These are phyloP conservation scores for Rhodotorula taiwanensis DNA, from an alignment of 768 basidiomycete species.

Conservation along the genomic window DNA sequence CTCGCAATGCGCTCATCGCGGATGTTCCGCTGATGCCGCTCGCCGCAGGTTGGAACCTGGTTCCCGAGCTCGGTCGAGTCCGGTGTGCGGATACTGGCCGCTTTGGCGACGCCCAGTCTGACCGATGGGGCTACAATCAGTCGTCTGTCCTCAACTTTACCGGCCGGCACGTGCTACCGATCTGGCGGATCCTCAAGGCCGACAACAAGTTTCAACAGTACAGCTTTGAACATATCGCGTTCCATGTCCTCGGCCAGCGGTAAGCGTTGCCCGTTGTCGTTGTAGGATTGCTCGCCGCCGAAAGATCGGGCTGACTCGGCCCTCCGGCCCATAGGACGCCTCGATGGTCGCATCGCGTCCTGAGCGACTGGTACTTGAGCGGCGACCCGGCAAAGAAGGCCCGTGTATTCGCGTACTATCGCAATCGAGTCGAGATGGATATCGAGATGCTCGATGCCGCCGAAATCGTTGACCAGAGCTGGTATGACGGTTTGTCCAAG, in stretches of 20 bases:
- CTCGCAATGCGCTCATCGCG: background rate
- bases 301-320: too few species aligned
- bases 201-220: slow-evolving; percentile 73
- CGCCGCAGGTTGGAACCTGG: slow-evolving; percentile 64
- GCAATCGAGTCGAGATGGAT: slow-evolving; percentile 59
- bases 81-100: slow-evolving; percentile 45
- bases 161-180: slow-evolving; percentile 84
- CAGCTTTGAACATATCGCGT: slow-evolving; percentile 81
- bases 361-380: slow-evolving; percentile 66
- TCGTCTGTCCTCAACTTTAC: slow-evolving; percentile 74
- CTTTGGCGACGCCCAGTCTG: slow-evolving; percentile 42
- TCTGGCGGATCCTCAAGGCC: slow-evolving; percentile 84
- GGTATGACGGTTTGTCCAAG: slow-evolving; percentile 53
- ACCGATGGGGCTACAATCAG: slow-evolving; percentile 66
- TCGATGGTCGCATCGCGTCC: slow-evolving; percentile 57
- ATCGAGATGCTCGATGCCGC: slow-evolving; percentile 73
- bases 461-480: slow-evolving; percentile 79
- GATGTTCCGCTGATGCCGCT: background rate
- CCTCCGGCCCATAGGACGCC: slow-evolving; percentile 58
- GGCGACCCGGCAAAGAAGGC: slow-evolving; percentile 54
- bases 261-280: slow-evolving; percentile 45
- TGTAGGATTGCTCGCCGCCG: slow-evolving; percentile 46
- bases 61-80: slow-evolving; percentile 69
- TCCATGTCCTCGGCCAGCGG: slow-evolving; percentile 71
- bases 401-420: slow-evolving; percentile 59